These are phyloP conservation scores for Leishmania major DNA, from an alignment of 208 protist species.

Conservation along the genomic window DNA sequence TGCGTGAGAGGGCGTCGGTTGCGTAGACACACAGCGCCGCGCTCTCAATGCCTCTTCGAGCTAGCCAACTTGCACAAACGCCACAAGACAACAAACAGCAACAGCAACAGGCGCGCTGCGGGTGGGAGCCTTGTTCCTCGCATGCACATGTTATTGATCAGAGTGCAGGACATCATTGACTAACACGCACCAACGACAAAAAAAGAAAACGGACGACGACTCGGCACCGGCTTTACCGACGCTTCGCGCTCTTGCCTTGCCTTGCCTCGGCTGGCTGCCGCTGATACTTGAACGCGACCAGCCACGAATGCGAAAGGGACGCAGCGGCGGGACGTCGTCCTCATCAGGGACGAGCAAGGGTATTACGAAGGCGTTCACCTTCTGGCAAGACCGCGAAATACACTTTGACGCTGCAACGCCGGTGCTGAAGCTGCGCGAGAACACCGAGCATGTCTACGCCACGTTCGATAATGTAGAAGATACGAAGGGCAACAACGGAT, in stretches of 20 bases:
- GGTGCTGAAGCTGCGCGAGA: constrained; percentile 61
- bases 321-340: neutral
- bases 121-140: neutral
- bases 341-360: constrained; percentile 11
- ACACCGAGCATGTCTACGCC: constrained; percentile 83
- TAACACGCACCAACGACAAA: neutral
- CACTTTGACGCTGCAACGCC: constrained; percentile 83
- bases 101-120: neutral
- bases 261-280: neutral
- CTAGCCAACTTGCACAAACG: neutral
- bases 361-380: constrained; percentile 50
- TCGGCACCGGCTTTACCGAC: neutral
- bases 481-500: constrained; percentile 96
- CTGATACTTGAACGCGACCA: neutral
- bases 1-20: neutral
- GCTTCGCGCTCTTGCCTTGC: neutral
- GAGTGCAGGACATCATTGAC: neutral
- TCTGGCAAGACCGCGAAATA: constrained; percentile 97
- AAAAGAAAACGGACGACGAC: neutral
- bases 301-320: neutral
- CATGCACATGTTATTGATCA: neutral
- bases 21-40: neutral
- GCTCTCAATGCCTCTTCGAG: neutral
- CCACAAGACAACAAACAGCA: neutral
- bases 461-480: constrained; percentile 92